A percentile compares a stretch with the other conserved stretches of the same genome.
phyloP scores from a whole-genome alignment of 352 stramenopile genomes.

The Globisporangium irregulare region DNA sequence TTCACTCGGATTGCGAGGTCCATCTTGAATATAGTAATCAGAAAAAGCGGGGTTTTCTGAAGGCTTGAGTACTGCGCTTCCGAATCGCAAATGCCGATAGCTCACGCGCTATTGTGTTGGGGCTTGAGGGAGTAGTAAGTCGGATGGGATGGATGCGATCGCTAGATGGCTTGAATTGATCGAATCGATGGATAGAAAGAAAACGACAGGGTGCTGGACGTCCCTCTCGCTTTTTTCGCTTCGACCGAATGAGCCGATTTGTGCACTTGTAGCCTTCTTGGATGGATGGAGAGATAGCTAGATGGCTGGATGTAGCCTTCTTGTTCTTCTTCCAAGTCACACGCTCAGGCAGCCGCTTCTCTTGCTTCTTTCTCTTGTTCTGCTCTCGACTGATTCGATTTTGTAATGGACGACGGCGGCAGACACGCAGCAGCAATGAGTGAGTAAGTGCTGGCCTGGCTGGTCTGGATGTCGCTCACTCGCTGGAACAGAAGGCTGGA shows the following conservation, averaged over 20 bases:
- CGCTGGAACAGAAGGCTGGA: neutral
- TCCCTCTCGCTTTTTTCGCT: neutral
- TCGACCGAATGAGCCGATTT: neutral
- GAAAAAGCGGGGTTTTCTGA: neutral
- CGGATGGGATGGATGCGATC: neutral
- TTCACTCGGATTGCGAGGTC: conserved; percentile 88
- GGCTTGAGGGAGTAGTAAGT: too few species aligned
- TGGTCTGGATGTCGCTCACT: conserved; percentile 3
- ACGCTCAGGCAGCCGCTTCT: neutral
- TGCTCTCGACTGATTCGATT: conserved; percentile 9
- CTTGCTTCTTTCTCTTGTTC: neutral
- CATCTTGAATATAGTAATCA: conserved; percentile 30
- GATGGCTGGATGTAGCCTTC: neutral
- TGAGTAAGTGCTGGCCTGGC: neutral
- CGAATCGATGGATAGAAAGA: conserved; percentile 6
- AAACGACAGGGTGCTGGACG: neutral
- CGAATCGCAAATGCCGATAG: conserved; percentile 11
- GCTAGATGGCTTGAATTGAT: conserved; percentile 8
- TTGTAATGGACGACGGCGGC: conserved; percentile 1
- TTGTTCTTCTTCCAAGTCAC: conserved; percentile 10
- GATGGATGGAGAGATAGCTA: neutral
- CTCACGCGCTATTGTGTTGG: neutral
- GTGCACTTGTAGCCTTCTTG: neutral
- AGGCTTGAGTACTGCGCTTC: neutral
- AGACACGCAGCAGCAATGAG: neutral